A percentile compares a stretch with the other conserved stretches of the same genome.
Conservation (phyloP, 2,329 filamentous ascomycete genomes). For the Canariomyces notabilis region DNA sequence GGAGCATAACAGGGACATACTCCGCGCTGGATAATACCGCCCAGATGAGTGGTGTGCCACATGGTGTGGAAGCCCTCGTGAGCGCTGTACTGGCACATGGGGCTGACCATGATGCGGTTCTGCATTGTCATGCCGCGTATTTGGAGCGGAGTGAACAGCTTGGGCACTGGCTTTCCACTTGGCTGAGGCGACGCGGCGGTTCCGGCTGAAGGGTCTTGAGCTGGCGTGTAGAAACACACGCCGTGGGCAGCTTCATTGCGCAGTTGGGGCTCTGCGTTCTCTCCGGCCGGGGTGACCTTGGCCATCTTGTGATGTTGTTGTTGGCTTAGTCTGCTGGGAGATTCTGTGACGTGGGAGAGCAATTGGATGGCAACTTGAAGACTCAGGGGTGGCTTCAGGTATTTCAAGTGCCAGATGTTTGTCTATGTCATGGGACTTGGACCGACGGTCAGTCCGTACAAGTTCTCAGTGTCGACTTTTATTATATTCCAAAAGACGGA, state of each 20-base stretch:
- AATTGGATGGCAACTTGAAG: no score
- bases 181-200: constrained; percentile 41
- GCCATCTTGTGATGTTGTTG: no score
- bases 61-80: constrained; percentile 56
- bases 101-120: constrained; percentile 44
- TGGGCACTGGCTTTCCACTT: constrained; percentile 46
- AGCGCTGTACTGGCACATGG: constrained; percentile 45
- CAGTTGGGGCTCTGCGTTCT: no score
- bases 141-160: constrained; percentile 43
- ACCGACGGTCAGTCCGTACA: no score
- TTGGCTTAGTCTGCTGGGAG: no score
- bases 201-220: constrained; percentile 40
- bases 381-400: no score
- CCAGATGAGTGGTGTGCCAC: constrained; percentile 70
- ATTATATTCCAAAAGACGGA: no score
- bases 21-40: constrained; percentile 65
- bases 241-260: constrained; percentile 4
- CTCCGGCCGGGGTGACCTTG: no score
- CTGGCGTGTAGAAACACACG: constrained; percentile 45
- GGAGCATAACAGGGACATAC: constrained; percentile 25
- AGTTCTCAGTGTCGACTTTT: no score
- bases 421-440: no score
- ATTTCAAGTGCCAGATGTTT: no score
- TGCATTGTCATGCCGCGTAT: constrained; percentile 41
- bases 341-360: no score